Evolutionary conservation across 495 filamentous ascomycete species (phyloP), one percentile per base, ranked within the genome.

Genomic region (Penicillium pancosmium): DNA sequence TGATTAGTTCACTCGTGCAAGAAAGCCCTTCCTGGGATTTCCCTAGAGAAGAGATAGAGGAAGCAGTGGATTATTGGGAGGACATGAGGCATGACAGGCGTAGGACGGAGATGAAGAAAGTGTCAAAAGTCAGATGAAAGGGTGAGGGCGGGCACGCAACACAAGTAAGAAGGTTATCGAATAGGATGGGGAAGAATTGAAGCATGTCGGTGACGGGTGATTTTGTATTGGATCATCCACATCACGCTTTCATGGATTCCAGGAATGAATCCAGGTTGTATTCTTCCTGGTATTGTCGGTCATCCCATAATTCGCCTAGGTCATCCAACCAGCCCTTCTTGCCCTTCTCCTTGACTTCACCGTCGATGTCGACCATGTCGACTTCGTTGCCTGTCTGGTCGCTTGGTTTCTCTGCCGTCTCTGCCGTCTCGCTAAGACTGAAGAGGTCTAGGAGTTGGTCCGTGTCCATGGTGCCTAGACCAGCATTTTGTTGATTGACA

Each of bases 401-500:
- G 31, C 80, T 78, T 33, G 86, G 84, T 54, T 87, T 82, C 68
- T 89, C 86, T 44, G 88, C 84, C 38, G 86, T 80, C 16, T 78
- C 86, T 9, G 87, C 90, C 4, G 86, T 85, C 64, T 95, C 91
- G 60, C 91, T 91, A 9, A 98, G 80, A 69, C 88, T 98, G 79
- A 98, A 98, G 50, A 98, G 85, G 68, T 98, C 94, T 1, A 98
- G 85, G 60, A 98, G 93, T 73, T 98, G 91, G 66, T 97, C 94
- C 52, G 94, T 98, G 75, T 97, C 92, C 94, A 98, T 98, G 2
- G 91, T 91, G 67, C 88, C 88, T 8, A 98, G 79, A 15, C 93
- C 94, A 9, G 94, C 93, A 68, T 98, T 98, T 77, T 98, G 94
- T 78, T 98, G 94, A 76, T 98, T 98, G 61, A 98, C 95, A 12